phyloP scores from a whole-genome alignment of 2,329 filamentous ascomycete species.

The Didymella pomorum region DNA sequence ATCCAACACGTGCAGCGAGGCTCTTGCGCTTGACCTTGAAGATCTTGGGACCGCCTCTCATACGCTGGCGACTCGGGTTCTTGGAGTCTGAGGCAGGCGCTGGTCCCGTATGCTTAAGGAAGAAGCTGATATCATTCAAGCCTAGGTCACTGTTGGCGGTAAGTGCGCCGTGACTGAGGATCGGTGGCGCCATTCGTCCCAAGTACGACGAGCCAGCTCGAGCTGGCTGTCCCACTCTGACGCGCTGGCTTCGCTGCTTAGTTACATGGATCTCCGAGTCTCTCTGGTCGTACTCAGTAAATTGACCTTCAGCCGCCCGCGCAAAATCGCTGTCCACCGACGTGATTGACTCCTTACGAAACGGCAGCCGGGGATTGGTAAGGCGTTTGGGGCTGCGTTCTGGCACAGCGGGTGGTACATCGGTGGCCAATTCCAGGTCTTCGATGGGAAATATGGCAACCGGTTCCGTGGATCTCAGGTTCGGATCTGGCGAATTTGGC shows the following conservation, averaged over 20 bases:
- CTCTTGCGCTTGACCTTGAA: constrained; percentile 40
- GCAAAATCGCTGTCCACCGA: constrained; percentile 35
- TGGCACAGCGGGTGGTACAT: constrained; percentile 30
- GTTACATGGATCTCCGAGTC: constrained; percentile 20
- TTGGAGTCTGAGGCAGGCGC: constrained; percentile 27
- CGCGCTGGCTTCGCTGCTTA: constrained; percentile 21
- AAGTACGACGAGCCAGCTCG: constrained; percentile 30
- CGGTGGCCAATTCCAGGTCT: constrained; percentile 24
- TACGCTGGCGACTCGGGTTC: constrained; percentile 18
- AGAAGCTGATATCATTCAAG: constrained; percentile 43
- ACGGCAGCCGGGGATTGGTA: constrained; percentile 27
- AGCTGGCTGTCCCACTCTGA: constrained; percentile 25
- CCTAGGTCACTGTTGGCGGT: constrained; percentile 36
- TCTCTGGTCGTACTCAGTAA: constrained; percentile 35
- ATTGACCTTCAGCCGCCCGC: constrained; percentile 33
- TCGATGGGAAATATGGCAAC: constrained; percentile 27
- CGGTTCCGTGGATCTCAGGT: constrained; percentile 19
- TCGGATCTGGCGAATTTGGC: constrained; percentile 21
- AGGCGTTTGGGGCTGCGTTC: constrained; percentile 37
- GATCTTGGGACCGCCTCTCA: constrained; percentile 32
- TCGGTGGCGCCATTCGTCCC: constrained; percentile 43
- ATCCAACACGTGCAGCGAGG: constrained; percentile 32
- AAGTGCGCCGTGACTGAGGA: constrained; percentile 44
- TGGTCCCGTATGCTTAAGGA: constrained; percentile 41
- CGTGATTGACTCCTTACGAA: constrained; percentile 22